Evolutionary conservation across 2,329 filamentous ascomycete genomes (phyloP).

Genomic region (Epicoccum sorghinum): DNA sequence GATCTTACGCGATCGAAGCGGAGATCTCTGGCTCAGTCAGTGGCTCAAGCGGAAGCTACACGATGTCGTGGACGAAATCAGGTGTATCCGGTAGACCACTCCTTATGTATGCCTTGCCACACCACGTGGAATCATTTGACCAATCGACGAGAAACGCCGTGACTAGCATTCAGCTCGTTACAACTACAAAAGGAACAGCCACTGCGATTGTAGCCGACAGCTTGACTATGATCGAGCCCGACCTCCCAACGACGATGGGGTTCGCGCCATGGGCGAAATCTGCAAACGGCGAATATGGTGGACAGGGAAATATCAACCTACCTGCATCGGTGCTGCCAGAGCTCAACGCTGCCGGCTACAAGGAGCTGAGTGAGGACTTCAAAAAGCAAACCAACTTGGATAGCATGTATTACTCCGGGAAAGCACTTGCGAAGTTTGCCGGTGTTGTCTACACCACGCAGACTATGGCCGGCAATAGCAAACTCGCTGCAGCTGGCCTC

Average conservation of each 20-base stretch:
- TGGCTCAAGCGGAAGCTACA: conserved; percentile 69
- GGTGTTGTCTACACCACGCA: conserved; percentile 54
- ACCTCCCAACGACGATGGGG: conserved; percentile 73
- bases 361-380: conserved; percentile 80
- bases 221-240: conserved; percentile 73
- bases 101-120: conserved; percentile 88
- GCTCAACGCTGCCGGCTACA: conserved; percentile 67
- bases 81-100: conserved; percentile 65
- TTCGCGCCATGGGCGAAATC: conserved; percentile 79
- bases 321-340: conserved; percentile 59
- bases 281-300: conserved; percentile 42
- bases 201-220: conserved; percentile 62
- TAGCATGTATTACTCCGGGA: conserved; percentile 93
- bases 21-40: conserved; percentile 57
- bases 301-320: conserved; percentile 45
- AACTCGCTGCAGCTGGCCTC: conserved; percentile 59
- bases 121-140: conserved; percentile 82
- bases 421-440: conserved; percentile 54
- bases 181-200: conserved; percentile 86
- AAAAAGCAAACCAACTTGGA: conserved; percentile 73
- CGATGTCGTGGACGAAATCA: conserved; percentile 71
- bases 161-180: conserved; percentile 68
- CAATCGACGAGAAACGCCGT: conserved; percentile 55
- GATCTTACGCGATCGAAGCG: conserved; percentile 71
- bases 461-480: conserved; percentile 65